These are phyloP conservation scores for Kalmusia sp. DNA, from an alignment of 2,329 filamentous ascomycete species.

Conservation along the genomic window DNA sequence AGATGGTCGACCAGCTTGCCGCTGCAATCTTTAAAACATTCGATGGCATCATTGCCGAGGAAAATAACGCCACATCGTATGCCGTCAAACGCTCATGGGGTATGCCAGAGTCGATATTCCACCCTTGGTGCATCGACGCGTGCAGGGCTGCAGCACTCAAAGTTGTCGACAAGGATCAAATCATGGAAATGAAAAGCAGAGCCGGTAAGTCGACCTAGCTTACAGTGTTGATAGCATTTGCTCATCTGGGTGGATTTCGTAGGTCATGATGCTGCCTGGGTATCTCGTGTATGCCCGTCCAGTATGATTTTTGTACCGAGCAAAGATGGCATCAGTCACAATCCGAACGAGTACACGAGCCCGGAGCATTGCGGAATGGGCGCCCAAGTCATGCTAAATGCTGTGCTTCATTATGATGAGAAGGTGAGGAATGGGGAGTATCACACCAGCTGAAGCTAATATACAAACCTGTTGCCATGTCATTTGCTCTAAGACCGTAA, in stretches of 20 bases:
- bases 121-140: conserved; percentile 27
- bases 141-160: conserved; percentile 26
- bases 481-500: no score
- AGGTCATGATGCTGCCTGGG: conserved; percentile 36
- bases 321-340: conserved; percentile 52
- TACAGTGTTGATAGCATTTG: no score
- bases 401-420: conserved; percentile 32
- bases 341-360: conserved; percentile 52
- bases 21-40: conserved; percentile 27
- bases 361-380: conserved; percentile 53
- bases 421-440: conserved; percentile 20
- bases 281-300: conserved; percentile 34
- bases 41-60: conserved; percentile 26
- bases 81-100: conserved; percentile 32
- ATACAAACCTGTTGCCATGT: no score
- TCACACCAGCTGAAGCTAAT: conserved; percentile 1
- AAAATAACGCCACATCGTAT: conserved; percentile 30
- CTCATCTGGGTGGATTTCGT: no score
- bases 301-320: conserved; percentile 56
- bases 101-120: conserved; percentile 33
- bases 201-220: conserved; percentile 22
- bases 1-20: conserved; percentile 31
- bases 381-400: conserved; percentile 55
- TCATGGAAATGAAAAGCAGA: conserved; percentile 36
- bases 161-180: conserved; percentile 22